phyloP scores from a whole-genome alignment of 345 rosid genomes.

The Gynandropsis gynandra region DNA sequence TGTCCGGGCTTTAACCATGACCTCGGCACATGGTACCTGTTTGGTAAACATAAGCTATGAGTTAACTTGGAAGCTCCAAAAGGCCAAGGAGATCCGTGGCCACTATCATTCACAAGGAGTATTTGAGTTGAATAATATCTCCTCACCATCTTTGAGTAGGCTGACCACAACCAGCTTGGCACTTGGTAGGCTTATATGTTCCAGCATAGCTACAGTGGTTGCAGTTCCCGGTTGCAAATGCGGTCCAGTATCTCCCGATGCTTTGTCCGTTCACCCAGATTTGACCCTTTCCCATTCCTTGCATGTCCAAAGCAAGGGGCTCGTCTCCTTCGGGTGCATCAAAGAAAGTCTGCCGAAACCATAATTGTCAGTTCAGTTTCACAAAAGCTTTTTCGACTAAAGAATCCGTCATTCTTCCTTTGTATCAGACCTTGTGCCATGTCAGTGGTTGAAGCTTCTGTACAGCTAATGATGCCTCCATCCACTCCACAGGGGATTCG shows the following conservation, averaged over 20 bases:
- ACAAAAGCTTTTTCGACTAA: background rate
- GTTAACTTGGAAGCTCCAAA: background rate
- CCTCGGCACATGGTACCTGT: constrained; percentile 86
- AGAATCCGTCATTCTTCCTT: background rate
- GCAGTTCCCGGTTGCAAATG: constrained; percentile 74
- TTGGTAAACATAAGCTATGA: constrained; percentile 7
- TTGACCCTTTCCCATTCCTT: constrained; percentile 96
- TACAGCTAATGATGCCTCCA: constrained; percentile 47
- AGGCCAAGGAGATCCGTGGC: background rate
- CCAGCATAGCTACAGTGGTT: constrained; percentile 71
- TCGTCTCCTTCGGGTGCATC: constrained; percentile 90
- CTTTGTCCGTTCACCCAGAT: constrained; percentile 94
- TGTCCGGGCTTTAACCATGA: constrained; percentile 85
- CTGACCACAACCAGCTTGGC: constrained; percentile 84
- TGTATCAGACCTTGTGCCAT: constrained; percentile 78
- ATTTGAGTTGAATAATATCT: background rate
- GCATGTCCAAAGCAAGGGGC: constrained; percentile 93
- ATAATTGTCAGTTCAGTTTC: background rate
- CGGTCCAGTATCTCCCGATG: constrained; percentile 96
- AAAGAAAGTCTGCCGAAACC: constrained; percentile 53
- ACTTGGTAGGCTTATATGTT: constrained; percentile 71
- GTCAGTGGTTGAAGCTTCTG: constrained; percentile 79
- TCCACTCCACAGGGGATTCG: constrained; percentile 67
- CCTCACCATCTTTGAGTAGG: constrained; percentile 82
- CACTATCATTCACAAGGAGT: background rate